Base-by-base conservation (phyloP, 1,139 yeast genomes). In the Candida sanyaensis region DNA sequence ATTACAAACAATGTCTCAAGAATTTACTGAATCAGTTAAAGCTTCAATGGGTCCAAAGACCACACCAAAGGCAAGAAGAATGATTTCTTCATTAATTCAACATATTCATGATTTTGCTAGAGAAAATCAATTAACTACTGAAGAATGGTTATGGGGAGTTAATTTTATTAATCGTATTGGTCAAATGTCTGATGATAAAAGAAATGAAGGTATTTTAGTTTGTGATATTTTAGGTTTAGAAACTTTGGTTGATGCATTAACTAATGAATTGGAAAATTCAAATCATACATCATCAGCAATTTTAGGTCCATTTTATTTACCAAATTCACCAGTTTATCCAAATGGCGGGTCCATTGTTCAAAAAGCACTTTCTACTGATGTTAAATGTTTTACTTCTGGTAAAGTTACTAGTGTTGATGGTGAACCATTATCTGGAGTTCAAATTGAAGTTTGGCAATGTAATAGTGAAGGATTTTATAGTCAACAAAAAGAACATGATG, bases 281-380 rank as follows among this genome's bases (percentile, higher is more conserved):
- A 56, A 51, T 42, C 64, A 61, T 48, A 64, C 68, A 7, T 60
- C 66, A 10, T 63, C 67, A 17, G 68, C 69, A 21, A 64, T 64
- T 41, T 49, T 64, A 42, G 68, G 69, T 24, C 69, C 69, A 12
- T 65, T 65, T 54, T 65, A 65, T 54, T 50, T 69, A 44, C 59
- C 55, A 2, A 54, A 55, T 50, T 63, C 69, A 10, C 69, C 69
- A 23, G 55, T 42, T 28, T 65, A 65, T 51, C 47, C 50, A 23
- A 55, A 59, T 43, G 69, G 69, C 28, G 63, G 45, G 23, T 62
- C 68, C 23, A 63, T 65, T 43, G 62, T 65, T 44, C 65, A 59
- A 43, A 62, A 64, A 49, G 40, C 39, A 3, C 17, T 42, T 28
- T 32, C 32, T 8, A 36, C 40, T 17, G 69, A 65, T 12, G 67